These are phyloP conservation scores for Grammothele lineata DNA, from an alignment of 768 basidiomycete genomes.

Conservation along the genomic window DNA sequence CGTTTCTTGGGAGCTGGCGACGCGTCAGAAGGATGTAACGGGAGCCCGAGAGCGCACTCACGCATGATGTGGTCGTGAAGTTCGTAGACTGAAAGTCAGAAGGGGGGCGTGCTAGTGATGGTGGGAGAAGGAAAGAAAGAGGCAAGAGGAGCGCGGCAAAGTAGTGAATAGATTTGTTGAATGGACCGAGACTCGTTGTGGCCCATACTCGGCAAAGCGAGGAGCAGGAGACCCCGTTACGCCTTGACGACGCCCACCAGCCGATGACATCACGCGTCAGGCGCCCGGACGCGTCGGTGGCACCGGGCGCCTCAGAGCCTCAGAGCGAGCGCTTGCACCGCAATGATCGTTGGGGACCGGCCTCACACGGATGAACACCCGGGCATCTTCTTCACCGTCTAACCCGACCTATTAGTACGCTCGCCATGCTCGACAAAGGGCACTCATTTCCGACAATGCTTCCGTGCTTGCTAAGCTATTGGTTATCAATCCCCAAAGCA, in stretches of 20 bases:
- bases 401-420: too few relatives aligned
- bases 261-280: conserved; percentile 31
- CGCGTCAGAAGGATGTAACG: neutral
- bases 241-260: conserved; percentile 20
- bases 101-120: neutral
- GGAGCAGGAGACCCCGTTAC: neutral
- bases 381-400: too few relatives aligned
- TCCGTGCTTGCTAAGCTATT: too few relatives aligned
- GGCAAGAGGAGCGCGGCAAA: neutral
- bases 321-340: too few relatives aligned
- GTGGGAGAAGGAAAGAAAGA: conserved; percentile 1
- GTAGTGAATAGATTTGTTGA: too few relatives aligned
- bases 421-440: too few relatives aligned
- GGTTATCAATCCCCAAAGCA: too few relatives aligned
- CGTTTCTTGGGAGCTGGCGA: conserved; percentile 20
- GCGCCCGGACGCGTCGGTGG: conserved; percentile 19
- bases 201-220: neutral
- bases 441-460: too few relatives aligned
- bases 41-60: conserved; percentile 1
- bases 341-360: too few relatives aligned
- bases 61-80: conserved; percentile 3
- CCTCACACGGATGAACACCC: too few relatives aligned
- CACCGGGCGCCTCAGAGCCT: neutral
- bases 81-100: neutral
- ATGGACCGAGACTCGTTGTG: neutral